phyloP scores from a whole-genome alignment of 2,329 filamentous ascomycete genomes.

The Sphaerulina populicola region DNA sequence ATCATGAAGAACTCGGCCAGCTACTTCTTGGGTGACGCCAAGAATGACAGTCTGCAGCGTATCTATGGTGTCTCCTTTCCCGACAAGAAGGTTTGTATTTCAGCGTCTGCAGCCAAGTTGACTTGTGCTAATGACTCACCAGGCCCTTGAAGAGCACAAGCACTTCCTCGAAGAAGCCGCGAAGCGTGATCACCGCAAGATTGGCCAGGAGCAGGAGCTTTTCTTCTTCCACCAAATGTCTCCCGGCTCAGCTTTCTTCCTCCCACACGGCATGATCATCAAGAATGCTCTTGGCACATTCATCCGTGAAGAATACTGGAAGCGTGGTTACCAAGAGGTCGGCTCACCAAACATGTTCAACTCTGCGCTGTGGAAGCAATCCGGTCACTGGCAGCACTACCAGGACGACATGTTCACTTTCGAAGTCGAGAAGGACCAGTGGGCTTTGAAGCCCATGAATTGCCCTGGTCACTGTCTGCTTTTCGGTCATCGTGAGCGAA shows the following conservation, averaged over 20 bases:
- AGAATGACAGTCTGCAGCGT: constrained; percentile 90
- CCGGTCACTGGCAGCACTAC: constrained; percentile 90
- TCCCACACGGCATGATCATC: constrained; percentile 83
- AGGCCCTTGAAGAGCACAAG: constrained; percentile 69
- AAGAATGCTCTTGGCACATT: constrained; percentile 81
- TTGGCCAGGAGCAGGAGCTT: constrained; percentile 90
- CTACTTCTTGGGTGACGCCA: constrained; percentile 89
- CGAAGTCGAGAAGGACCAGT: constrained; percentile 70
- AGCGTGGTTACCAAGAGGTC: constrained; percentile 88
- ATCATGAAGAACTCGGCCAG: constrained; percentile 80
- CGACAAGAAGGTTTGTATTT: constrained; percentile 69
- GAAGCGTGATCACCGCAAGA: constrained; percentile 88
- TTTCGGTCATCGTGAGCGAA: constrained; percentile 73
- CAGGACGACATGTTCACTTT: constrained; percentile 95
- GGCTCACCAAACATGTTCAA: constrained; percentile 97
- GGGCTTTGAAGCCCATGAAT: constrained; percentile 94
- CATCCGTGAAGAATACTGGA: constrained; percentile 80
- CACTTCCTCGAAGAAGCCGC: constrained; percentile 96
- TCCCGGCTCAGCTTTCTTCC: constrained; percentile 74
- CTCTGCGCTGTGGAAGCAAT: constrained; percentile 83
- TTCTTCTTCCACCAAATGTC: constrained; percentile 95
- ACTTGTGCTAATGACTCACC: background rate
- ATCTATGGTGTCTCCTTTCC: constrained; percentile 97
- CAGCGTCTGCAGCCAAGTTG: background rate
- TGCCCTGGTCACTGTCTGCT: constrained; percentile 90